Evolutionary conservation across 2,329 filamentous ascomycete species (phyloP), one percentile per base, ranked within the genome.

Genomic region (Penicillium sp.): DNA sequence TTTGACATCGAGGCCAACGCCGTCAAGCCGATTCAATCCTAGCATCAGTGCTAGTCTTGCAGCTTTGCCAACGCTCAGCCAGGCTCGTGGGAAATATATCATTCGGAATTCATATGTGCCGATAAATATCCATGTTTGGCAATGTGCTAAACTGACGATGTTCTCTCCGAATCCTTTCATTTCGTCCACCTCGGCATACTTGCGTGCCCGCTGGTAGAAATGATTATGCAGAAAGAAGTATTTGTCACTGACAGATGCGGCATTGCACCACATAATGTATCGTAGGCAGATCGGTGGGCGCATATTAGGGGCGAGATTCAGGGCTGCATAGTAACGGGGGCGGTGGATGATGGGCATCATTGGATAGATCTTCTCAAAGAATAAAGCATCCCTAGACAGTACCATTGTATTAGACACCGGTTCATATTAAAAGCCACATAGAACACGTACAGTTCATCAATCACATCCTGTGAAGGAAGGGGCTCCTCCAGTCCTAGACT

Each of bases 21-120:
- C 91, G 69, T 97, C 94, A 48, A 97, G 75, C 59, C 92, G 86
- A 73, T 97, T 91, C 36, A 97, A 77, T 9, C 93, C 91, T 78
- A 96, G 91, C 93, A 97, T 97, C 68, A 96, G 88, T 50, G 85
- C 85, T 53, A 97, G 76, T 50, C 93, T 84, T n/a, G 88, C 85
- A 5, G 89, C 89, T 60, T 90, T 83, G 23, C 93, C 94, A 3
- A 90, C 88, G 65, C 90, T 97, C 78, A 96, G 86, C 94, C 94
- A 97, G 0, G 94, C 94, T 63, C 94, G 82, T 1, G 94, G 93
- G 66, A 97, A 97, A 73, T 92, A 95, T 90, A 97, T 96, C 83
- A 90, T 89, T 76, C 93, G 96, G 80, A 97, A 97, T 73, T 99
- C 94, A 68, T 96, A 97, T 0, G 84, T 86, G 6, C 87, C 85